These are phyloP conservation scores for Glutinoglossum americanum DNA, from an alignment of 495 filamentous ascomycete species.

Conservation along the genomic window DNA sequence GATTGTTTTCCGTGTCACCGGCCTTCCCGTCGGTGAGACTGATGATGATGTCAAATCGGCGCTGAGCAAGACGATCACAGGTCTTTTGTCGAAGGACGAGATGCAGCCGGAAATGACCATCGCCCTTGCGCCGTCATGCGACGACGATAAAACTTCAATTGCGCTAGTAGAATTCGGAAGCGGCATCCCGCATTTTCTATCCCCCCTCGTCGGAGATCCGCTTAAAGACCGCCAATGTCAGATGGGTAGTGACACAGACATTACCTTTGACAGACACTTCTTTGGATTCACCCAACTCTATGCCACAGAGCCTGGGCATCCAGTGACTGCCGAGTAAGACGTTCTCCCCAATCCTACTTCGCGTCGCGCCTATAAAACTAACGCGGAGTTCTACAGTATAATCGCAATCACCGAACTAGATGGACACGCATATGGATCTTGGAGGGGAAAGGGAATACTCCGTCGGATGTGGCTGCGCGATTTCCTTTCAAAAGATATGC, in stretches of 20 bases:
- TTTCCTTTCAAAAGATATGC: slow-evolving; percentile 11
- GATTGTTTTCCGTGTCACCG: not conserved
- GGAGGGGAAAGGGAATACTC: not conserved
- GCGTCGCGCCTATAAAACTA: not conserved
- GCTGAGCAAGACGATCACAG: not conserved
- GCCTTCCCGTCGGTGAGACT: not conserved
- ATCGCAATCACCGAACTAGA: slow-evolving; percentile 15
- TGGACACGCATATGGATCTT: slow-evolving; percentile 6
- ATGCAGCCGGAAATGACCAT: not conserved
- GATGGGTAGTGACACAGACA: not conserved
- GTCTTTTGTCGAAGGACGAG: not conserved
- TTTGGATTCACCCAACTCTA: slow-evolving; percentile 10
- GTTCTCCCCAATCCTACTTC: not conserved
- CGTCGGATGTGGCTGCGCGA: slow-evolving; percentile 11
- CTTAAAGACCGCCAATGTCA: not conserved
- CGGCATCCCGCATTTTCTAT: not conserved
- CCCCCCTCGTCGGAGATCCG: not conserved
- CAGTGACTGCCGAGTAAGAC: not conserved
- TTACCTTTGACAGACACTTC: slow-evolving; percentile 9
- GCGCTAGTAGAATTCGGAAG: not conserved
- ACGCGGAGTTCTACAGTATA: slow-evolving; percentile 9
- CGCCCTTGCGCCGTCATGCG: not conserved
- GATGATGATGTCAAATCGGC: not conserved
- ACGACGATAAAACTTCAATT: not conserved
- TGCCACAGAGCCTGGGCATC: not conserved